Conservation (phyloP, 257 asterid species). For the Leonotis leonurus region DNA sequence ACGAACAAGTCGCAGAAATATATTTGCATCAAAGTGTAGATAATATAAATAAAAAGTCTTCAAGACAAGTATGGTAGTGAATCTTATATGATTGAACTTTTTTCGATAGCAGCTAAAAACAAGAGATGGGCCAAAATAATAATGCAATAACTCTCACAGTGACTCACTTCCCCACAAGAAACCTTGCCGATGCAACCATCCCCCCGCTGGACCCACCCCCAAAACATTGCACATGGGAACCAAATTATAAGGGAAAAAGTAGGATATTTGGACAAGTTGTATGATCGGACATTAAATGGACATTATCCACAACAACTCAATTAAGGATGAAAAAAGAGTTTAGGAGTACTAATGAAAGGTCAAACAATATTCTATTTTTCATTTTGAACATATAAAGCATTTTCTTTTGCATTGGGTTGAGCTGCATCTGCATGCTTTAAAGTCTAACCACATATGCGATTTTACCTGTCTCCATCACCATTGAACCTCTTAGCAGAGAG, state of each 20-base stretch:
- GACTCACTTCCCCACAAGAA: background rate
- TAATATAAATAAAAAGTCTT: background rate
- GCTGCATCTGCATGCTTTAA: background rate
- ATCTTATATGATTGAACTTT: background rate
- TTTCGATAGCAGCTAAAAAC: background rate
- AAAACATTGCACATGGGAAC: background rate
- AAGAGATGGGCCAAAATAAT: background rate
- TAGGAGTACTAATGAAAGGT: no score
- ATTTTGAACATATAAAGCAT: background rate
- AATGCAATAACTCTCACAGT: background rate
- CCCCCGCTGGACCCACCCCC: background rate
- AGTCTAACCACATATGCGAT: constrained; percentile 2
- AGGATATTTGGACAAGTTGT: background rate
- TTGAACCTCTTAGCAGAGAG: constrained; percentile 40
- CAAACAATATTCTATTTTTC: no score
- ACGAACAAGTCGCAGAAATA: background rate
- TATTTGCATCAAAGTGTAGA: background rate
- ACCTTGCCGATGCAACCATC: background rate
- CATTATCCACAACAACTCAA: background rate
- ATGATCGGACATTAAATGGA: no score
- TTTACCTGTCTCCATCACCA: constrained; percentile 82
- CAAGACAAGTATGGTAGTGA: background rate
- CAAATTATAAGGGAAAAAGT: background rate
- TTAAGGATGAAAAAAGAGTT: background rate
- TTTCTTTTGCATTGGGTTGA: background rate